Percentiles rank a stretch among this genome's conserved stretches.
These are phyloP conservation scores for Inga laurina DNA, from an alignment of 306 rosid species.

Conservation along the genomic window DNA sequence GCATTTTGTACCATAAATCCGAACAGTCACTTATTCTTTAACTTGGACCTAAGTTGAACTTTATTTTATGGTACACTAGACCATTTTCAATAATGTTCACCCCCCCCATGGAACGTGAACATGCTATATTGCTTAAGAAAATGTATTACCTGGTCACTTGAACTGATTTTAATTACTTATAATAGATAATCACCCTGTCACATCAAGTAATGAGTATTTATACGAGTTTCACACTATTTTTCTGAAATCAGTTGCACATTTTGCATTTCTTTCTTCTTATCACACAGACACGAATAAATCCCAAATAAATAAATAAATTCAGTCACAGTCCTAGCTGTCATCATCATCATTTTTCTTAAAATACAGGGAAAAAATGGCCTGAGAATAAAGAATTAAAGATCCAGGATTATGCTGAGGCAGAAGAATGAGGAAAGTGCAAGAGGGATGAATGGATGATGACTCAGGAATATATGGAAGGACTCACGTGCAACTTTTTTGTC, in stretches of 20 bases:
- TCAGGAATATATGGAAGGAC: background rate
- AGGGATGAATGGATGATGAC: background rate
- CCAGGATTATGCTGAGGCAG: background rate
- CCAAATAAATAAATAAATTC: background rate
- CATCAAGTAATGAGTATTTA: background rate
- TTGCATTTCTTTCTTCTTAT: background rate
- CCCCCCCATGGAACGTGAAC: background rate
- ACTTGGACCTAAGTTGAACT: background rate
- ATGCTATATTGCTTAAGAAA: too few species aligned
- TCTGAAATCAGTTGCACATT: background rate
- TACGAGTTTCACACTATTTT: too few species aligned
- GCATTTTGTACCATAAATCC: fast-evolving
- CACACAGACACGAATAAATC: background rate
- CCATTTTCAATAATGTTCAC: background rate
- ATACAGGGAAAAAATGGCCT: background rate
- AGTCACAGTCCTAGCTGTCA: background rate
- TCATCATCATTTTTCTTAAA: background rate
- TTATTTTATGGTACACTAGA: background rate
- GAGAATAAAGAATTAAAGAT: too few species aligned
- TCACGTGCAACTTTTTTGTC: background rate
- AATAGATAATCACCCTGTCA: too few species aligned
- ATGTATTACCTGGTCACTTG: too few species aligned
- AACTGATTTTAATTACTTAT: too few species aligned
- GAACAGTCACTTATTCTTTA: too few species aligned
- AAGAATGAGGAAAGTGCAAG: background rate